A percentile compares a stretch with the other conserved stretches of the same genome.
Evolutionary conservation across 352 stramenopile species (phyloP).

Genomic region (Globisporangium middletonii): DNA sequence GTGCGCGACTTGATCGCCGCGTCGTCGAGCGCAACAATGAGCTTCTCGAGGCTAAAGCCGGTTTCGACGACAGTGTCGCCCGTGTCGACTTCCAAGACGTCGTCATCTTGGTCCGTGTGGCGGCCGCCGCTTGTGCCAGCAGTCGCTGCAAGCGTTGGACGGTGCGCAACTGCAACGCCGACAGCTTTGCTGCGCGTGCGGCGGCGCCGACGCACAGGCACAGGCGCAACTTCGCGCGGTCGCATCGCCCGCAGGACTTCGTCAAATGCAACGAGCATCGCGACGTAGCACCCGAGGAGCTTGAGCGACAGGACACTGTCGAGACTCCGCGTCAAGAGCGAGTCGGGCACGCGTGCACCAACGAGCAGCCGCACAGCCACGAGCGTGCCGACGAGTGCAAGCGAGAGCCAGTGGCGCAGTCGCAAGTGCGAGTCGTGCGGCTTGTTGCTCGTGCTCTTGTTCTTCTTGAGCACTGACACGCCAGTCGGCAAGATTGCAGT

Average conservation of each 20-base stretch:
- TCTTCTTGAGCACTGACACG: too few relatives aligned
- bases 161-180: not conserved
- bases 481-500: not conserved
- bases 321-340: conserved; percentile 22
- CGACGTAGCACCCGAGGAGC: conserved; percentile 37
- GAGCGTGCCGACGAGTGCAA: conserved; percentile 23
- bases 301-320: conserved; percentile 50
- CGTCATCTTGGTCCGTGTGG: conserved; percentile 34
- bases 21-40: conserved; percentile 32
- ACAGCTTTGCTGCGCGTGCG: conserved; percentile 1
- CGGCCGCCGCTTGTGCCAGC: not conserved
- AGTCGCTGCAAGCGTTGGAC: not conserved
- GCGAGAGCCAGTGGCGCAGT: conserved; percentile 44
- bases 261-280: conserved; percentile 53
- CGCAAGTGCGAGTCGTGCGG: conserved; percentile 38
- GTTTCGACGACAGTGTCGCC: conserved; percentile 31
- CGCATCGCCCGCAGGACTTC: conserved; percentile 21
- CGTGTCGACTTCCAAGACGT: conserved; percentile 48
- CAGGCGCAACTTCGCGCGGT: conserved; percentile 5
- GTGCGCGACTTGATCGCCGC: conserved; percentile 26
- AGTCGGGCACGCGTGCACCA: not conserved
- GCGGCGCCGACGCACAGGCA: not conserved
- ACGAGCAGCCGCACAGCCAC: conserved; percentile 30
- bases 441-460: not conserved
- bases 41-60: conserved; percentile 42